Evolutionary conservation across 768 basidiomycete species (phyloP).

Genomic region (Lentinula edodes): DNA sequence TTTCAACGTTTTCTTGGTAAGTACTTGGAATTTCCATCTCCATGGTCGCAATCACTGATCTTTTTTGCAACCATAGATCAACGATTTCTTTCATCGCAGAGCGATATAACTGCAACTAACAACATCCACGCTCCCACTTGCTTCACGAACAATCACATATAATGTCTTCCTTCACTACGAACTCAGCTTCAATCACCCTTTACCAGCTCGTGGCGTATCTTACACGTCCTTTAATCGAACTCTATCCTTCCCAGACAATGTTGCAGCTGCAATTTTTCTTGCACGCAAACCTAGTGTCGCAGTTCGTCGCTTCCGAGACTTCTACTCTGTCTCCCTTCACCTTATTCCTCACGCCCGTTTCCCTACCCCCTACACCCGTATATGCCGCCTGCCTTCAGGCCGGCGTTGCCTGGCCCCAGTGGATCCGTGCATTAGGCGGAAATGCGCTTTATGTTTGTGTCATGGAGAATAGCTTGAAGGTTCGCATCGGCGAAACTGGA

Average conservation of each 20-base stretch:
- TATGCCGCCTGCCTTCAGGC: slow-evolving; percentile 6
- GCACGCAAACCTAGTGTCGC: background rate
- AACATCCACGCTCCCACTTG: background rate
- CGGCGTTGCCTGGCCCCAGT: background rate
- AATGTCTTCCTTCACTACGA: background rate
- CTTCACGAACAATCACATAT: background rate
- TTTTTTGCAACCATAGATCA: background rate
- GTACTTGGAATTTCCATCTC: background rate
- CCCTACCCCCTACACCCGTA: slow-evolving; percentile 1
- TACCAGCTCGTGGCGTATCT: slow-evolving; percentile 1
- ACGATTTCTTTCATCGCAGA: background rate
- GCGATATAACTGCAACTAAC: background rate
- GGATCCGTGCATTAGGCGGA: slow-evolving; percentile 4
- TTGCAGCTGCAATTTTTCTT: slow-evolving; percentile 3
- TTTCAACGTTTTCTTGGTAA: background rate
- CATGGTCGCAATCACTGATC: background rate
- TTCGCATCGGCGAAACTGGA: slow-evolving; percentile 1
- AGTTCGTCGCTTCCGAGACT: background rate
- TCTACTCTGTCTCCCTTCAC: slow-evolving; percentile 2
- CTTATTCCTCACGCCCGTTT: background rate
- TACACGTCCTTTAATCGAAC: background rate
- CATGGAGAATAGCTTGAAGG: slow-evolving; percentile 1
- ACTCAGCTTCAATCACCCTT: background rate
- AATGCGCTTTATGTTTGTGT: background rate
- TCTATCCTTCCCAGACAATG: background rate